These are phyloP conservation scores for Physaria fendleri DNA, from an alignment of 345 rosid species.

Conservation along the genomic window DNA sequence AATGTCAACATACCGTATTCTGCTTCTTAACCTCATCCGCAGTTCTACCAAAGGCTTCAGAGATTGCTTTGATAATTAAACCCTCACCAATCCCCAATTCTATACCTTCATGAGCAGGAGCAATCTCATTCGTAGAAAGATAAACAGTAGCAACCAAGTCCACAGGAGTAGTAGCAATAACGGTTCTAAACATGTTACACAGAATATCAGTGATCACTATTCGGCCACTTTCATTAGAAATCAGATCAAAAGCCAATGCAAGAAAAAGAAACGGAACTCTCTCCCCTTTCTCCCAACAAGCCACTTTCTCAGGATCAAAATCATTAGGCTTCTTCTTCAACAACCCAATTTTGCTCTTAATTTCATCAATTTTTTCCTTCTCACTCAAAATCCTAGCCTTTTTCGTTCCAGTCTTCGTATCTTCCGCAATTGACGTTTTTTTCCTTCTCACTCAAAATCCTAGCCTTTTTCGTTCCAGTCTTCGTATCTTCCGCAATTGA, in stretches of 20 bases:
- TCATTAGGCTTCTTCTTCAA: slow-evolving; percentile 66
- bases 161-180: slow-evolving; percentile 65
- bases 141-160: slow-evolving; percentile 70
- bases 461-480: slow-evolving; percentile 24
- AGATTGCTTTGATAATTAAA: slow-evolving; percentile 65
- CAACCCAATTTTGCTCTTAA: slow-evolving; percentile 51
- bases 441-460: slow-evolving; percentile 25
- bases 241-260: slow-evolving; percentile 61
- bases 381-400: slow-evolving; percentile 27
- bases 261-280: slow-evolving; percentile 77
- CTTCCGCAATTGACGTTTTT: slow-evolving; percentile 23
- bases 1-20: slow-evolving; percentile 44
- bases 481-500: slow-evolving; percentile 12
- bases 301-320: slow-evolving; percentile 49
- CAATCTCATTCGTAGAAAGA: slow-evolving; percentile 65
- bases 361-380: slow-evolving; percentile 31
- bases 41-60: slow-evolving; percentile 84
- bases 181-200: slow-evolving; percentile 78
- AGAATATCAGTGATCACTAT: slow-evolving; percentile 83
- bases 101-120: slow-evolving; percentile 89
- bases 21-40: slow-evolving; percentile 61
- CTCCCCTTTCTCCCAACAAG: slow-evolving; percentile 65
- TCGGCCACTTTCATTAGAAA: slow-evolving; percentile 62
- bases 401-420: slow-evolving; percentile 16
- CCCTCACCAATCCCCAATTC: slow-evolving; percentile 90